Evolutionary conservation across 306 rosid species (phyloP), one percentile per base, ranked within the genome.

Genomic region (Astragalus glycyphyllos): DNA sequence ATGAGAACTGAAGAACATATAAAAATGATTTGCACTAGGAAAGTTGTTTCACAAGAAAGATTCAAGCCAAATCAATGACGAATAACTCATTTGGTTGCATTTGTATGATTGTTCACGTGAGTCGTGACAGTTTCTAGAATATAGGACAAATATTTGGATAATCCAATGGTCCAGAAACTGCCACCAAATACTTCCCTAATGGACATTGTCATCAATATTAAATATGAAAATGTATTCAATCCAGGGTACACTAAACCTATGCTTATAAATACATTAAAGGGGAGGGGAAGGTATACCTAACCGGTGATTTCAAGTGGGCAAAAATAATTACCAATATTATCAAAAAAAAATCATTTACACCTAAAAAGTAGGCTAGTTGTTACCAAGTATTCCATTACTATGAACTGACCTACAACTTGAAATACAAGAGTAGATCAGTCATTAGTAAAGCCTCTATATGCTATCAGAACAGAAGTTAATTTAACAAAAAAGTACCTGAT

Each of bases 401-500:
- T 16, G 14, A 64, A 40, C 50, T 57, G 69, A 44, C 11, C 45
- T 8, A 40, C 45, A 40, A 40, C 10, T 47, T 5, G 14, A 47
- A 47, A 47, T 47, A 7, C 65, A 29, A 64, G 51, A 78, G 54
- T 13, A 76, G 23, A 65, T 7, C 47, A 59, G 31, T 69, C 10
- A 42, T 54, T 17, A 20, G 62, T 53, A 37, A 56, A 15, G 34
- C 7, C 34, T 15, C 29, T 29, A 44, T 20, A 58, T 65, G 60
- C 29, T 7, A 55, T 48, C 26, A 17, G 41, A 72, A 69, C 11
- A 49, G 31, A 47, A 16, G 41, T 49, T 64, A 73, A 64, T 50
- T 40, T 58, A 51, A 79, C 63, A 66, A 77, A 41, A 20, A 58
- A 45, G 67, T 83, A 90, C 97, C 97, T 90, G 97, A 90, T 88